A percentile compares a stretch with the other conserved stretches of the same genome.
phyloP scores from a whole-genome alignment of 805 yeast species.

The Starmerella potacharoeniae region DNA sequence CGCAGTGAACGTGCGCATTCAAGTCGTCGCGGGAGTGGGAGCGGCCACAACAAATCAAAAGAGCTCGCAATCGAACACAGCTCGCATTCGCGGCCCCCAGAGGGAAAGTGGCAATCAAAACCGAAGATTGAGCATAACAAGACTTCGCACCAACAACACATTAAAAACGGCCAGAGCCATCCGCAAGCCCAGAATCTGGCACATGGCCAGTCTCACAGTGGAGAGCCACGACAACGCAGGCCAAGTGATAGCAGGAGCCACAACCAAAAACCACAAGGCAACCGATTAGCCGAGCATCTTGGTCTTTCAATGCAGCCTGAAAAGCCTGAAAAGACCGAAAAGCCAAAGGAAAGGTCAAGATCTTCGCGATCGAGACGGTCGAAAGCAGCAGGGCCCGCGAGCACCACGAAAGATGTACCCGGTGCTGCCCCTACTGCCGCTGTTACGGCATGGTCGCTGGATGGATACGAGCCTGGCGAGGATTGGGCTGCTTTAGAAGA shows the following conservation, averaged over 20 bases:
- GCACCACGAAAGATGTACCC: not conserved
- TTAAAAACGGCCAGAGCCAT: not conserved
- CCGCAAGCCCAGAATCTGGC: too few relatives aligned
- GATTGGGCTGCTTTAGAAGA: slow-evolving; percentile 1
- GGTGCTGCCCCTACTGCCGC: not conserved
- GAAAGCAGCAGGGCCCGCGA: not conserved
- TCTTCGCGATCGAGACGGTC: not conserved
- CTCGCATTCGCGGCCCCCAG: too few relatives aligned
- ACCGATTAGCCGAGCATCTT: not conserved
- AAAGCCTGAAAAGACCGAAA: not conserved
- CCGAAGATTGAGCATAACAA: too few relatives aligned
- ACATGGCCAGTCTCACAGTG: not conserved
- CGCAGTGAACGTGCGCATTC: not conserved
- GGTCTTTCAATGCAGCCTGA: not conserved
- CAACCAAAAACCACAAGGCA: not conserved
- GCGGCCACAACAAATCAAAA: not conserved
- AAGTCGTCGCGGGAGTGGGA: not conserved
- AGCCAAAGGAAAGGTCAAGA: not conserved
- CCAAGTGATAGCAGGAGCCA: not conserved
- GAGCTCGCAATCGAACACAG: not conserved
- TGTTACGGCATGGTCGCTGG: not conserved
- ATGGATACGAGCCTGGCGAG: not conserved
- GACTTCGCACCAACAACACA: too few relatives aligned
- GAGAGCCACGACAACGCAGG: too few relatives aligned
- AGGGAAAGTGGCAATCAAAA: too few relatives aligned